phyloP scores from a whole-genome alignment of 2,329 filamentous ascomycete genomes.

The Alternaria sp. region DNA sequence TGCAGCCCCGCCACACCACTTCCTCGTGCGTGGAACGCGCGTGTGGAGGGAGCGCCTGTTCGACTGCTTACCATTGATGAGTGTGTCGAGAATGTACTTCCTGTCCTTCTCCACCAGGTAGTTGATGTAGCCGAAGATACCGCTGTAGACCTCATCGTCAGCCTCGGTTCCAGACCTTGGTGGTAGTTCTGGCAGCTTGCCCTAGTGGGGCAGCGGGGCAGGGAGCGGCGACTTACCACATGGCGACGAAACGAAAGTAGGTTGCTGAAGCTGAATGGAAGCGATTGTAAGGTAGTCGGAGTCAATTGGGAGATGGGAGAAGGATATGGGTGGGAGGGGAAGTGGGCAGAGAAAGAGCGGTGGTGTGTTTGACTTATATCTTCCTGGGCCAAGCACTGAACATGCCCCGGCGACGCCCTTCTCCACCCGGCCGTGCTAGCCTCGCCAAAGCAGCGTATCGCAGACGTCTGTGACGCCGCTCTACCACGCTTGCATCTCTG shows the following conservation, averaged over 20 bases:
- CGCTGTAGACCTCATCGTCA: slow-evolving; percentile 62
- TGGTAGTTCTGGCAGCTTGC: neutral
- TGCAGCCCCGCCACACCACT: slow-evolving; percentile 15
- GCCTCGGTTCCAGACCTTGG: slow-evolving; percentile 19
- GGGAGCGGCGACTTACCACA: slow-evolving; percentile 50
- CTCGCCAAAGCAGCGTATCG: slow-evolving; percentile 35
- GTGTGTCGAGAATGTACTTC: slow-evolving; percentile 92
- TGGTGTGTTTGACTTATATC: slow-evolving; percentile 51
- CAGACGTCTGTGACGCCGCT: slow-evolving; percentile 37
- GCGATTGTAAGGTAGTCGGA: slow-evolving; percentile 39
- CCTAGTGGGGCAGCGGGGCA: slow-evolving; percentile 36
- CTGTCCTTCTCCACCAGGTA: slow-evolving; percentile 99
- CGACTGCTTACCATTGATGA: slow-evolving; percentile 82
- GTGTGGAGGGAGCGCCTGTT: slow-evolving; percentile 4
- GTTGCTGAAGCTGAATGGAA: slow-evolving; percentile 36
- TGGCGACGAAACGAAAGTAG: slow-evolving; percentile 45
- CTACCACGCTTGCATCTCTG: slow-evolving; percentile 34
- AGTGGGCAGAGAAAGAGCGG: slow-evolving; percentile 48
- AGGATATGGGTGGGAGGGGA: slow-evolving; percentile 26
- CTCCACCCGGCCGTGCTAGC: slow-evolving; percentile 43
- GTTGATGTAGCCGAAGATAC: slow-evolving; percentile 99
- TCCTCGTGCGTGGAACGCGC: slow-evolving; percentile 13
- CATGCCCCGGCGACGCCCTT: slow-evolving; percentile 37
- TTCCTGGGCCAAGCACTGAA: slow-evolving; percentile 41
- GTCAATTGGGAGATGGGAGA: slow-evolving; percentile 27